Conservation (phyloP, 2,329 filamentous ascomycete genomes). For the Aspergillus candidus region DNA sequence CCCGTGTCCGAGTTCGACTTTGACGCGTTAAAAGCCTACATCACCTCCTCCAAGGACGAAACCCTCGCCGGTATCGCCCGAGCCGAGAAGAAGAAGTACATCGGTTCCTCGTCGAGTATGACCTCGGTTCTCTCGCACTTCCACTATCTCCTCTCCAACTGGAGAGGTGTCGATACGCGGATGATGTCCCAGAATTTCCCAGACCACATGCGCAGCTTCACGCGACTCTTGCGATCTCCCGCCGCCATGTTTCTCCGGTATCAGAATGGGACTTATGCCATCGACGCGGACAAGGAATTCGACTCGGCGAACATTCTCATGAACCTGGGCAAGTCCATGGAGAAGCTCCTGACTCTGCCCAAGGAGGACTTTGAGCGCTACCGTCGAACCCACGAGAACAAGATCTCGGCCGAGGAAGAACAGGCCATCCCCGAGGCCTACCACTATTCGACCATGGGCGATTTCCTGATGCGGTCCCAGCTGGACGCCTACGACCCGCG, state of each 20-base stretch:
- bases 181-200: slow-evolving; percentile 64
- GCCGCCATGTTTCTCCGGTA: slow-evolving; percentile 75
- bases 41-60: slow-evolving; percentile 82
- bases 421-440: slow-evolving; percentile 69
- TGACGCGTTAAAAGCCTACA: slow-evolving; percentile 73
- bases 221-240: slow-evolving; percentile 64
- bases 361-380: slow-evolving; percentile 83
- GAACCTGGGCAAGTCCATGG: slow-evolving; percentile 91
- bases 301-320: slow-evolving; percentile 80
- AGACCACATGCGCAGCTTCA: slow-evolving; percentile 60
- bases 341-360: slow-evolving; percentile 82
- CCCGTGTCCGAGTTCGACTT: slow-evolving; percentile 91
- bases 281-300: slow-evolving; percentile 91
- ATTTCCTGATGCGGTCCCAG: slow-evolving; percentile 92
- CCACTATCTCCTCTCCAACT: slow-evolving; percentile 81
- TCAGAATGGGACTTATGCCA: slow-evolving; percentile 81
- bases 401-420: slow-evolving; percentile 62
- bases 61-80: slow-evolving; percentile 64
- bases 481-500: slow-evolving; percentile 83
- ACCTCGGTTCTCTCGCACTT: slow-evolving; percentile 82
- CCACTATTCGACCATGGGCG: slow-evolving; percentile 78
- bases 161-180: slow-evolving; percentile 63
- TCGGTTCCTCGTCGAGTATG: slow-evolving; percentile 96
- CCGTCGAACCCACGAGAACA: slow-evolving; percentile 59
- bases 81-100: slow-evolving; percentile 67